These are phyloP conservation scores for Albifimbria verrucaria DNA, from an alignment of 2,329 filamentous ascomycete species.

Conservation along the genomic window DNA sequence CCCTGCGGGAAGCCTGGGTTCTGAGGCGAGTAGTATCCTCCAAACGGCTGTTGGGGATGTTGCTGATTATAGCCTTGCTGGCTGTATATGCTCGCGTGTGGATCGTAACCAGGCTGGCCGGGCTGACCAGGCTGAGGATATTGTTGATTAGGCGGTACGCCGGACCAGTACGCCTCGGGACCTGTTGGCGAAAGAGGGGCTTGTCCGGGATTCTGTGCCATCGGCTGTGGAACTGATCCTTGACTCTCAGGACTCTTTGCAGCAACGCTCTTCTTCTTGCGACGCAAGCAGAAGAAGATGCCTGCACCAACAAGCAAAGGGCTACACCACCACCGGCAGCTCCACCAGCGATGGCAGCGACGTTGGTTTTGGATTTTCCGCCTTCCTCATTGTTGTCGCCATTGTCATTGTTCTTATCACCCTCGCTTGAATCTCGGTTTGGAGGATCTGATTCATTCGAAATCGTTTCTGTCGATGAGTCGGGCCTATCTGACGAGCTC, in stretches of 20 bases:
- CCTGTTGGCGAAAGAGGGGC: constrained; percentile 18
- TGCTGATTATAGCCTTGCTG: constrained; percentile 8
- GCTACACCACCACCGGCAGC: constrained; percentile 42
- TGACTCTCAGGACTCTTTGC: constrained; percentile 8
- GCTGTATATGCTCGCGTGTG: constrained; percentile 12
- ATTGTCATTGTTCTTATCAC: constrained; percentile 12
- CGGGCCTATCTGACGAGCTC: not conserved
- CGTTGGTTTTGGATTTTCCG: constrained; percentile 16
- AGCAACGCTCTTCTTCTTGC: constrained; percentile 26
- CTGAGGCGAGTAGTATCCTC: constrained; percentile 7
- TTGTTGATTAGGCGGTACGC: constrained; percentile 19
- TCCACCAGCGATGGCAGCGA: constrained; percentile 44
- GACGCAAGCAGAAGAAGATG: constrained; percentile 38
- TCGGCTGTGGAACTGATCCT: constrained; percentile 12
- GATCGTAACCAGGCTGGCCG: constrained; percentile 15
- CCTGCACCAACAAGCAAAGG: constrained; percentile 36
- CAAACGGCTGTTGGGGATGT: constrained; percentile 17
- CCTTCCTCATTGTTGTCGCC: constrained; percentile 31
- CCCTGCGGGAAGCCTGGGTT: constrained; percentile 11
- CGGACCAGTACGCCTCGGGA: constrained; percentile 20
- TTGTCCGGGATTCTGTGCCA: constrained; percentile 17
- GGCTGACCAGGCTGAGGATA: constrained; percentile 19
- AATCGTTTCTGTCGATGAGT: constrained; percentile 8
- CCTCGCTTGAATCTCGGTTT: constrained; percentile 1
- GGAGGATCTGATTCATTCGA: not conserved